Evolutionary conservation across 2,329 filamentous ascomycete species (phyloP).

Genomic region (Orbilia quercus): DNA sequence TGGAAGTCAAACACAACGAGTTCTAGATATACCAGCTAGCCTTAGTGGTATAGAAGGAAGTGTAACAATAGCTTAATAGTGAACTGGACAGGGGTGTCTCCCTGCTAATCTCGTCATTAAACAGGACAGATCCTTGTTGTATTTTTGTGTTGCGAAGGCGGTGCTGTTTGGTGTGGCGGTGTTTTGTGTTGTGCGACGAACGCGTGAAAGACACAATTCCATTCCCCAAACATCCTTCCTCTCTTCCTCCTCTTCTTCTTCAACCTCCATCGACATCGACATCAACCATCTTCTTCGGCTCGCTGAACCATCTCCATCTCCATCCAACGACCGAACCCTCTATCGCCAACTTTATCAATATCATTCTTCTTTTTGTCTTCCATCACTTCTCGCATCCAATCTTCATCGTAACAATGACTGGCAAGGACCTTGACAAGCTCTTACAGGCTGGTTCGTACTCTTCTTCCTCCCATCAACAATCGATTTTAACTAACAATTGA

Average conservation of each 20-base stretch:
- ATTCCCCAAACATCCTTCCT: constrained; percentile 1
- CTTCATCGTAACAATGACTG: constrained; percentile 20
- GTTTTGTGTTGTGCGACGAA: constrained; percentile 34
- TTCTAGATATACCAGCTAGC: too few relatives aligned
- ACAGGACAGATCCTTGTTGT: too few relatives aligned
- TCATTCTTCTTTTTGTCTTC: not conserved
- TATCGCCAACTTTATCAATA: not conserved
- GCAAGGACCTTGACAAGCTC: constrained; percentile 43
- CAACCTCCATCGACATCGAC: constrained; percentile 8
- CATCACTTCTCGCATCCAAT: not conserved
- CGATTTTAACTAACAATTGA: constrained; percentile 13
- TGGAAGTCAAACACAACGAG: too few relatives aligned
- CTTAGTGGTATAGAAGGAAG: too few relatives aligned
- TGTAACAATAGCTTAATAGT: too few relatives aligned
- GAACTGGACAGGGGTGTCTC: too few relatives aligned
- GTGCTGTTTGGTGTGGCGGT: constrained; percentile 15
- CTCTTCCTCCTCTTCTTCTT: constrained; percentile 5
- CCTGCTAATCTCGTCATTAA: too few relatives aligned
- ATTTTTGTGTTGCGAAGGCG: too few relatives aligned
- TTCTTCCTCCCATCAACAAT: not conserved
- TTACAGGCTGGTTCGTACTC: constrained; percentile 36
- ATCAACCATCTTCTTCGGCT: not conserved
- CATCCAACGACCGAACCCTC: not conserved
- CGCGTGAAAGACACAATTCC: constrained; percentile 20
- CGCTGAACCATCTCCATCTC: not conserved